Evolutionary conservation across 305 asterid genomes (phyloP), one percentile per base, ranked within the genome.

Genomic region (Galium porrigens): DNA sequence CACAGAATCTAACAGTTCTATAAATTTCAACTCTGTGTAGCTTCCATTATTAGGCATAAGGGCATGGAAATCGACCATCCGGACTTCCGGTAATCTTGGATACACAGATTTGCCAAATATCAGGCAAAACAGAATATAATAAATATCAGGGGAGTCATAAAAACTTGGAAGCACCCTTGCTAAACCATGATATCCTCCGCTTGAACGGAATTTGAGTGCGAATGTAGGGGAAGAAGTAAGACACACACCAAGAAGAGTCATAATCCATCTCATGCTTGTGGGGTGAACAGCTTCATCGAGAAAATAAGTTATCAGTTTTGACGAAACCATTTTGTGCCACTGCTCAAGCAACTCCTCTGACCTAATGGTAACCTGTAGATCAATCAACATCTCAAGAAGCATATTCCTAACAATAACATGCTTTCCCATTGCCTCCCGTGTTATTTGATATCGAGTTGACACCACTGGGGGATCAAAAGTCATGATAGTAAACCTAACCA

Each of bases 231-330:
- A 94, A 72, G 99, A 94, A 64, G 87, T 84, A 69, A 94, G 89
- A 78, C 95, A 90, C 70, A 90, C 99, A 56, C 99, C 99, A 63
- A 90, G 79, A 79, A 94, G 97, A 79, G 97, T 90, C 94, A 88
- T 94, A 83, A 94, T 82, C 99, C 99, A 94, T 80, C 99, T 85
- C 99, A 94, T 94, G 77, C 97, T 94, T 70, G 97, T 88, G 52
- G 99, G 99, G 80, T 94, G 99, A 78, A 94, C 97, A 59, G 94
- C 89, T 84, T 94, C 99, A 66, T 94, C 99, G 72, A 94, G 96
- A 80, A 90, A 88, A 83, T 77, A 94, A 58, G 96, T 87, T 58
- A 94, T 80, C 67, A 94, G 73, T 79, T 86, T 94, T 22, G 99
- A 94, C 58, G 99, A 94, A 60, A 94, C 99, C 67, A 83, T 83